Percentiles rank a stretch among this genome's conserved stretches.
These are phyloP conservation scores for Didymella arachidicola DNA, from an alignment of 2,329 filamentous ascomycete species.

Conservation along the genomic window DNA sequence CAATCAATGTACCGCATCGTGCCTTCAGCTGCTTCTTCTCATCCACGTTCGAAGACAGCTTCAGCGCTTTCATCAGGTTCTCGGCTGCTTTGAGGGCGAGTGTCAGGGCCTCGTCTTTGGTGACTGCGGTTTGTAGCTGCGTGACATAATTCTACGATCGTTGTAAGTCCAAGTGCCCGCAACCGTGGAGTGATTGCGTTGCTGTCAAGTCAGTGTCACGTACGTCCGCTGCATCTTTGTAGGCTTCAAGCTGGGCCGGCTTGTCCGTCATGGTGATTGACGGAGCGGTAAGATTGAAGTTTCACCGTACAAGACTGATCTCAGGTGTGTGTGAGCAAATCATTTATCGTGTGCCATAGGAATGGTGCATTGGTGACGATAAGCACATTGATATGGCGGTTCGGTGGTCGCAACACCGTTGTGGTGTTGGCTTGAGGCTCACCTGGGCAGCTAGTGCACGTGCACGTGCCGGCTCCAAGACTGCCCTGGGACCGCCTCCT, in stretches of 20 bases:
- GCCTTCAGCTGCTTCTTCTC: conserved; percentile 72
- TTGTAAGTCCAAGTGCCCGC: conserved; percentile 29
- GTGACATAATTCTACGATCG: conserved; percentile 35
- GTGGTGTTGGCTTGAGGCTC: conserved; percentile 32
- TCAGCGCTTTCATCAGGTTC: conserved; percentile 79
- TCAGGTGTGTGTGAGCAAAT: neutral
- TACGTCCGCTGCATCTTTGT: conserved; percentile 46
- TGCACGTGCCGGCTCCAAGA: conserved; percentile 25
- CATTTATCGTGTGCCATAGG: conserved; percentile 15
- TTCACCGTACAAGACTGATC: conserved; percentile 2
- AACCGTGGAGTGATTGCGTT: neutral
- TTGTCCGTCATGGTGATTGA: conserved; percentile 40
- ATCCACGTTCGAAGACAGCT: conserved; percentile 64
- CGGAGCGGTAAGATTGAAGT: neutral
- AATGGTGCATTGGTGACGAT: conserved; percentile 13
- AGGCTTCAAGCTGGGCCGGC: conserved; percentile 35
- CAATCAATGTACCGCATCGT: conserved; percentile 75
- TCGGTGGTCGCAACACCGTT: conserved; percentile 23
- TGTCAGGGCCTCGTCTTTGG: conserved; percentile 71
- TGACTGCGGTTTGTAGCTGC: conserved; percentile 59
- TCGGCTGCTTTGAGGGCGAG: conserved; percentile 81
- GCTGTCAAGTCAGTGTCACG: conserved; percentile 35
- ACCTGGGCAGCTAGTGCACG: conserved; percentile 19
- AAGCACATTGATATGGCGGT: conserved; percentile 4
- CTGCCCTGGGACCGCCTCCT: conserved; percentile 15